Evolutionary conservation across 306 rosid genomes (phyloP).

Genomic region (Casuarina glauca): DNA sequence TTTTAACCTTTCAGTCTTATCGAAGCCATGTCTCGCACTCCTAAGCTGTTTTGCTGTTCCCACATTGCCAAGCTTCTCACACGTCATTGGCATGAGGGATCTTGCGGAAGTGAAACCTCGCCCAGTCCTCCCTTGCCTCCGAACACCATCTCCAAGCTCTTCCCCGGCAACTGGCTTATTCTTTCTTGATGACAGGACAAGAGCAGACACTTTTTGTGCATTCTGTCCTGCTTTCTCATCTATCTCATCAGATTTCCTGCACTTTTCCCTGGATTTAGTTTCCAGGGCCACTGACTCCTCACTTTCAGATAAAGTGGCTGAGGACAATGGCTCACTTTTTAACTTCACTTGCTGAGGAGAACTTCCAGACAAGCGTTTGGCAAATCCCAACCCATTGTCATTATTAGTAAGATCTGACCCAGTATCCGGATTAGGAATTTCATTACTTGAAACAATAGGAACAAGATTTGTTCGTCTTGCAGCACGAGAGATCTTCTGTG

Average conservation of each 20-base stretch:
- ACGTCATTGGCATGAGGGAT: slow-evolving; percentile 61
- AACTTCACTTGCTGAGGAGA: slow-evolving; percentile 86
- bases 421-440: slow-evolving; percentile 62
- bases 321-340: slow-evolving; percentile 77
- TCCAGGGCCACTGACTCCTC: slow-evolving; percentile 94
- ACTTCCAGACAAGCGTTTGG: slow-evolving; percentile 65
- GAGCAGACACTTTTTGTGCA: slow-evolving; percentile 63
- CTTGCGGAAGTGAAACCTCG: slow-evolving; percentile 66
- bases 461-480: slow-evolving; percentile 85
- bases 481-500: slow-evolving; percentile 92
- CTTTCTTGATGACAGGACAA: slow-evolving; percentile 71
- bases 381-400: slow-evolving; percentile 69
- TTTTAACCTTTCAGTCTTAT: slow-evolving; percentile 78
- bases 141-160: slow-evolving; percentile 92
- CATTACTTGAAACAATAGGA: slow-evolving; percentile 75
- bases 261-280: slow-evolving; percentile 73
- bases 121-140: slow-evolving; percentile 98
- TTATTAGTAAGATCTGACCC: slow-evolving; percentile 69
- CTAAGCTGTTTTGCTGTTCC: slow-evolving; percentile 97
- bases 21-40: slow-evolving; percentile 79
- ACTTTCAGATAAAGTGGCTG: slow-evolving; percentile 84
- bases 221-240: slow-evolving; percentile 76
- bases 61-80: slow-evolving; percentile 72
- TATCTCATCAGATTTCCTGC: slow-evolving; percentile 63
- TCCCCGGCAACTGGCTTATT: slow-evolving; percentile 75